These are phyloP conservation scores for Aspergillus alliaceus DNA, from an alignment of 2,329 filamentous ascomycete genomes.

Conservation along the genomic window DNA sequence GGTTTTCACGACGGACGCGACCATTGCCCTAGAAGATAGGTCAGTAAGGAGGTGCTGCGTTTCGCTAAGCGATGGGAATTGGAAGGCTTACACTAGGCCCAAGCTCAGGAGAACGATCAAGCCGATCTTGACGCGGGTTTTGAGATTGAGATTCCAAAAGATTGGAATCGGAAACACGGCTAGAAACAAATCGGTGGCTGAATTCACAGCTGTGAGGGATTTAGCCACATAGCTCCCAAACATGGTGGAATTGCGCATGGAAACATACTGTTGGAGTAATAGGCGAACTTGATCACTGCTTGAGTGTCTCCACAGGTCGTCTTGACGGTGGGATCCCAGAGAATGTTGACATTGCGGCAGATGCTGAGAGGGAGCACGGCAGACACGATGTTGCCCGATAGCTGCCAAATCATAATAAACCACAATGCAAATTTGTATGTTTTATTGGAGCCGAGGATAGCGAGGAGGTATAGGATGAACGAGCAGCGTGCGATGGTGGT, in stretches of 20 bases:
- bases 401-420: constrained; percentile 23
- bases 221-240: neutral
- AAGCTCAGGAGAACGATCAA: constrained; percentile 28
- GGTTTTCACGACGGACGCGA: constrained; percentile 34
- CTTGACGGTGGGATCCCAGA: constrained; percentile 25
- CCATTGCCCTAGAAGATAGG: constrained; percentile 22
- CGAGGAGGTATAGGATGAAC: constrained; percentile 29
- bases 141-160: constrained; percentile 33
- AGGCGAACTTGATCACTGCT: constrained; percentile 28
- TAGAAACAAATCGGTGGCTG: constrained; percentile 29
- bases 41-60: neutral
- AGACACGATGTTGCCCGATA: constrained; percentile 26
- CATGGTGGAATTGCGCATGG: neutral
- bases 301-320: constrained; percentile 24
- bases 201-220: constrained; percentile 22
- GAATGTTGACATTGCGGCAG: constrained; percentile 22
- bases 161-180: constrained; percentile 29
- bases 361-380: constrained; percentile 30
- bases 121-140: constrained; percentile 28
- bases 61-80: neutral
- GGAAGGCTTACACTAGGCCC: constrained; percentile 26
- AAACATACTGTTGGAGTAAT: constrained; percentile 28
- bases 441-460: constrained; percentile 26
- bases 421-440: constrained; percentile 23
- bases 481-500: constrained; percentile 29